Conservation (phyloP, 2,329 filamentous ascomycete species). For the Penicillium sp. region DNA sequence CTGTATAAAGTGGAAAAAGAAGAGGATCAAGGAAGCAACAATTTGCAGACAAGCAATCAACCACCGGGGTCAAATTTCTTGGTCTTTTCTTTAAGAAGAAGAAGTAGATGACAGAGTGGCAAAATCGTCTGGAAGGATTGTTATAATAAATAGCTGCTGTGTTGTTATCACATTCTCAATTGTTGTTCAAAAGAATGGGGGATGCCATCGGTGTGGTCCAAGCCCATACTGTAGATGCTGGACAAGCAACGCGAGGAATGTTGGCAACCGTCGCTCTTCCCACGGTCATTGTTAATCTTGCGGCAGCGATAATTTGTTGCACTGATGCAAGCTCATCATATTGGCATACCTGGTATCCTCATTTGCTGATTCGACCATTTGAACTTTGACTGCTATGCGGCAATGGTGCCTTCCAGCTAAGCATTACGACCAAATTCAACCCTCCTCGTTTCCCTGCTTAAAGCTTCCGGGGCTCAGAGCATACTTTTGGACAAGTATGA, state of each 20-base stretch:
- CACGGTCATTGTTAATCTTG: background rate
- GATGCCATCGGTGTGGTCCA: slow-evolving; percentile 15
- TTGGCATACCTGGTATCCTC: background rate
- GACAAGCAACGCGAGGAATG: slow-evolving; percentile 28
- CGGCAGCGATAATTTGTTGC: background rate
- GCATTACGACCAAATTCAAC: background rate
- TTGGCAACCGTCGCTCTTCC: slow-evolving; percentile 4
- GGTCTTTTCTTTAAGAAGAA: background rate
- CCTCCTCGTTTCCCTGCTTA: background rate
- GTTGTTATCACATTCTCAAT: slow-evolving; percentile 16
- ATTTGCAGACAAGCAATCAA: slow-evolving; percentile 9
- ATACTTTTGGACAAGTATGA: background rate
- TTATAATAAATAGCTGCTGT: slow-evolving; percentile 4
- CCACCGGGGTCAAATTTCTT: slow-evolving; percentile 12
- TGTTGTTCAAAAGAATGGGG: slow-evolving; percentile 19
- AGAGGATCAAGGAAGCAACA: background rate
- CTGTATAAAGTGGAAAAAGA: background rate
- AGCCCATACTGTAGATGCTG: background rate
- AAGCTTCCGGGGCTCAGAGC: background rate
- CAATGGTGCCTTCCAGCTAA: background rate
- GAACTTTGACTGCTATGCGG: background rate
- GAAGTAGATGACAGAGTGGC: background rate
- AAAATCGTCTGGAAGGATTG: background rate
- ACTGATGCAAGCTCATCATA: background rate
- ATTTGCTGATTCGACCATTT: background rate